Conservation (phyloP, 2,329 filamentous ascomycete species). For the Furcasterigmium furcatum region DNA sequence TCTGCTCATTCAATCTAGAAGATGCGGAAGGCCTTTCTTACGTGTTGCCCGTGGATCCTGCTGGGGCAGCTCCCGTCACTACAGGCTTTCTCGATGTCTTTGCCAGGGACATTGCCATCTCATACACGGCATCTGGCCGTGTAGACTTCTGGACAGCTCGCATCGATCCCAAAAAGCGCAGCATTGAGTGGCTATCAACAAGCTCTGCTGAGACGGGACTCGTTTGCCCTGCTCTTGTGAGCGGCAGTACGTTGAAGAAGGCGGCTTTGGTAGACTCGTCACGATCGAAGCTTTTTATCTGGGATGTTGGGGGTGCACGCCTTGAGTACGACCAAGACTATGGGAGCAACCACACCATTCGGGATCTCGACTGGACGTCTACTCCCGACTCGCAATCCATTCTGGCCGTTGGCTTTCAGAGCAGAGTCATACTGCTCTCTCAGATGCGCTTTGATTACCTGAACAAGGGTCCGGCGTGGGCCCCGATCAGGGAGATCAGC, state of each 20-base stretch:
- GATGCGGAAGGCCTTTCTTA: conserved; percentile 57
- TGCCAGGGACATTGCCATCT: conserved; percentile 80
- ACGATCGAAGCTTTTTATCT: conserved; percentile 78
- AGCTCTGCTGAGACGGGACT: conserved; percentile 79
- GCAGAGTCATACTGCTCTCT: conserved; percentile 75
- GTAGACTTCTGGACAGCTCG: conserved; percentile 85
- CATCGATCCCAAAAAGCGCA: conserved; percentile 55
- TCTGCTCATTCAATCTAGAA: conserved; percentile 68
- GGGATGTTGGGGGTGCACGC: conserved; percentile 80
- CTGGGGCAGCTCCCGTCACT: conserved; percentile 66
- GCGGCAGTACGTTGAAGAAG: conserved; percentile 83
- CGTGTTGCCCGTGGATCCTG: conserved; percentile 81
- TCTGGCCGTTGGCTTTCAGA: conserved; percentile 88
- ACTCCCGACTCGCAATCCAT: conserved; percentile 88
- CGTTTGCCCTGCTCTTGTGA: conserved; percentile 69
- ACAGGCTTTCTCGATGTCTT: conserved; percentile 85
- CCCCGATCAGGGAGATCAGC: conserved; percentile 75
- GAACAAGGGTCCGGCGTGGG: conserved; percentile 86
- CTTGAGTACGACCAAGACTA: conserved; percentile 80
- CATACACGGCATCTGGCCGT: conserved; percentile 72
- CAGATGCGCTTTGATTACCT: conserved; percentile 92
- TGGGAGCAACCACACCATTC: conserved; percentile 68
- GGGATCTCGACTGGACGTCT: conserved; percentile 90
- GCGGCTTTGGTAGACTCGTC: conserved; percentile 75
- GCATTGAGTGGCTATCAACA: conserved; percentile 78